These are phyloP conservation scores for Rhododendron vialii DNA, from an alignment of 148 eudicot genomes.

Conservation along the genomic window DNA sequence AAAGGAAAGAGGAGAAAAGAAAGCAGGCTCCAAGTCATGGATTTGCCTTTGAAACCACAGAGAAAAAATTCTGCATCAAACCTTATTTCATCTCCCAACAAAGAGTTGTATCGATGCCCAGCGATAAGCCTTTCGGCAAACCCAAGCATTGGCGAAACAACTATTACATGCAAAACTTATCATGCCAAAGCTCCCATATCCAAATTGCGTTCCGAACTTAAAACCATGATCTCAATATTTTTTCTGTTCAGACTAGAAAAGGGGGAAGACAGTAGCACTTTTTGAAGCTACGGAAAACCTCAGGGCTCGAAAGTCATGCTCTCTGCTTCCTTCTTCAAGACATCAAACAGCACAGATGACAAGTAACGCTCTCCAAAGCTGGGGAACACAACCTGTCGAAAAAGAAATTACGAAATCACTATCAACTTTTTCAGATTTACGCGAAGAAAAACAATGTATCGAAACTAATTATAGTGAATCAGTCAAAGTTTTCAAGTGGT, in stretches of 20 bases:
- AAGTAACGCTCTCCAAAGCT: constrained; percentile 84
- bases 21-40: neutral
- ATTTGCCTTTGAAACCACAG: neutral
- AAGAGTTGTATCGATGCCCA: neutral
- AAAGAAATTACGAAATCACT: neutral
- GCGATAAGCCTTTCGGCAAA: neutral
- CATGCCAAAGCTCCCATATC: neutral
- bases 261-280: neutral
- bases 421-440: neutral
- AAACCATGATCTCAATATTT: neutral
- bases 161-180: neutral
- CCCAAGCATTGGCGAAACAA: neutral
- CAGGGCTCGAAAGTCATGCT: constrained; percentile 15
- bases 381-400: constrained; percentile 60
- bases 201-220: neutral
- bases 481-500: neutral
- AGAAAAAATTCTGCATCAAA: neutral
- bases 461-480: neutral
- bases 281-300: neutral
- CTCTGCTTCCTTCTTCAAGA: constrained; percentile 63
- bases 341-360: constrained; percentile 61
- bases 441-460: no score
- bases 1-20: neutral
- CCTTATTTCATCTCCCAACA: neutral
- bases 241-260: neutral